phyloP scores from a whole-genome alignment of 495 filamentous ascomycete species.

The Xylaria telfairii region DNA sequence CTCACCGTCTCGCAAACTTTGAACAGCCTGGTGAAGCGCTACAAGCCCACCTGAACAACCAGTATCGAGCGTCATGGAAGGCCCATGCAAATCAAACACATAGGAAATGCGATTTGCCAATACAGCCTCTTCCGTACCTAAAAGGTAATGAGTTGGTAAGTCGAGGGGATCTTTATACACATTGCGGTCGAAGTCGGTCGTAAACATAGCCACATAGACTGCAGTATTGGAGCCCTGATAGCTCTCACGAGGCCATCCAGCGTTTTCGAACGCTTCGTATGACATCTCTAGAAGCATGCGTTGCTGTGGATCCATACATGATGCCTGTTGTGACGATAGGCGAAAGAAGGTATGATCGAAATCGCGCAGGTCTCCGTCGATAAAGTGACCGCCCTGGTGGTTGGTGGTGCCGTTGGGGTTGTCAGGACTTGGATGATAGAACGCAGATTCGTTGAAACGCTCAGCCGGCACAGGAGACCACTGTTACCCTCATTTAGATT shows the following conservation, averaged over 20 bases:
- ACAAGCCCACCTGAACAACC: conserved; percentile 60
- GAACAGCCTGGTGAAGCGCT: conserved; percentile 56
- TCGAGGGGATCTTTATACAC: background rate
- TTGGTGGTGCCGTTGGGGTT: conserved; percentile 5
- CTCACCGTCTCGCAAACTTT: conserved; percentile 50
- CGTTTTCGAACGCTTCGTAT: conserved; percentile 40
- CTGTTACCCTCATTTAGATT: conserved; percentile 1
- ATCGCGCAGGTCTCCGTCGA: background rate
- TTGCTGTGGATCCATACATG: conserved; percentile 50
- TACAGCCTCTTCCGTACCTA: conserved; percentile 61
- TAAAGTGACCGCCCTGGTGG: conserved; percentile 15
- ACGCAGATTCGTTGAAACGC: conserved; percentile 66
- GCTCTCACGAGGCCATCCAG: background rate
- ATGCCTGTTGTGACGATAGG: background rate
- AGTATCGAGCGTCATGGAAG: conserved; percentile 54
- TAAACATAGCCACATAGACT: conserved; percentile 26
- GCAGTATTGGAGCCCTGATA: conserved; percentile 41
- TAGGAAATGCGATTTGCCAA: conserved; percentile 51
- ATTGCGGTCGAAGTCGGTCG: background rate
- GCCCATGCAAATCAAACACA: conserved; percentile 53
- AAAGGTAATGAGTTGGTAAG: background rate
- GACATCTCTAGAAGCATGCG: conserved; percentile 46
- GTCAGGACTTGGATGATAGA: conserved; percentile 57
- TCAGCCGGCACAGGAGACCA: conserved; percentile 56
- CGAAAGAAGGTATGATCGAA: conserved; percentile 17